Evolutionary conservation across 139 green algal genomes (phyloP).

Genomic region (Chlamydomonas urium): DNA sequence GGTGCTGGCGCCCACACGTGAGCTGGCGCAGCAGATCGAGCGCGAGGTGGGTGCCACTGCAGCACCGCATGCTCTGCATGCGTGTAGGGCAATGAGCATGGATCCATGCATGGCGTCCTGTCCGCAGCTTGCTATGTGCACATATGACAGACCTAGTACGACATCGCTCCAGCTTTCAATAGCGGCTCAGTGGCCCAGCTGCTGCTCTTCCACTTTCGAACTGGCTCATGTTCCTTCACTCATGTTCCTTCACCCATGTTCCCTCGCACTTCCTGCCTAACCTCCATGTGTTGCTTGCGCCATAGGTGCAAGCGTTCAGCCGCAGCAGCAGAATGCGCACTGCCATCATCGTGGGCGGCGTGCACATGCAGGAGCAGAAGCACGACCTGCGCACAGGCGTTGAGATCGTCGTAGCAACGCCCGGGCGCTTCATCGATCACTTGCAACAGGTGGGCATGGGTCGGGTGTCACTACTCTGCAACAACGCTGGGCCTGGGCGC

Average conservation of each 20-base stretch:
- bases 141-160: no score
- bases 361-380: constrained; percentile 74
- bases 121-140: no score
- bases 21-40: constrained; percentile 99
- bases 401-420: constrained; percentile 82
- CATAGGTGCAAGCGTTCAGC: constrained; percentile 44
- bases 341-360: constrained; percentile 62
- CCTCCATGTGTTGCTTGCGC: no score
- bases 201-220: no score
- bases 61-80: neutral
- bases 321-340: constrained; percentile 53
- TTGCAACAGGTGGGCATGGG: constrained; percentile 50
- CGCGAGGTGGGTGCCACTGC: constrained; percentile 75
- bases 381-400: constrained; percentile 68
- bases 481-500: no score
- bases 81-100: neutral
- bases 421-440: constrained; percentile 85
- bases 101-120: neutral
- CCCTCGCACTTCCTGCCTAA: no score
- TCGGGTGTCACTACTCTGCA: no score
- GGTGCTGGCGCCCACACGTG: constrained; percentile 96
- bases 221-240: no score
- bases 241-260: no score
- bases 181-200: no score
- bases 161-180: no score